A percentile compares a stretch with the other conserved stretches of the same genome.
Evolutionary conservation across 345 rosid genomes (phyloP).

Genomic region (Eucalyptus pauciflora): DNA sequence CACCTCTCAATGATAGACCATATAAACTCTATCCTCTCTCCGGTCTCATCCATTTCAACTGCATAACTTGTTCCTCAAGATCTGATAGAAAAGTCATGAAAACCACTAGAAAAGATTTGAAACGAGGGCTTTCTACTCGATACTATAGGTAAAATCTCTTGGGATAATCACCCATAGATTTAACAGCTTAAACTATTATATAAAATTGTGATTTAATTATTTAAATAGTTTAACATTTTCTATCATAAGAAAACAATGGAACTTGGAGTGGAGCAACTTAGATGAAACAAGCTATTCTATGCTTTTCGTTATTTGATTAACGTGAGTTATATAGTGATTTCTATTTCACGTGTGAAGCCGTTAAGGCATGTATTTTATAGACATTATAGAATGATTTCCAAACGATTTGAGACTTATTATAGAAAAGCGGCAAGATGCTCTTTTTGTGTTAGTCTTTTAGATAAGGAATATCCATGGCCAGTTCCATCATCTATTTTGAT

Average conservation of each 20-base stretch:
- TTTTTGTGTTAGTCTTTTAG: background rate
- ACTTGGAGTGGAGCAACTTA: background rate
- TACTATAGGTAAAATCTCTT: background rate
- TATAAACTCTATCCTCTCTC: background rate
- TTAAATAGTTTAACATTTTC: background rate
- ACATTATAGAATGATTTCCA: background rate
- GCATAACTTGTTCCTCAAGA: background rate
- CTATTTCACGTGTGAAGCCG: rapidly evolving
- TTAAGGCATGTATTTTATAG: background rate
- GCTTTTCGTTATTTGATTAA: background rate
- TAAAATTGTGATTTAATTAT: background rate
- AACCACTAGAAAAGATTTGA: background rate
- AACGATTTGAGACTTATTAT: background rate
- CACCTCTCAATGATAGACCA: background rate
- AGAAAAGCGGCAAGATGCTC: background rate
- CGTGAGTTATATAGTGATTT: background rate
- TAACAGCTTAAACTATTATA: background rate
- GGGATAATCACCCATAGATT: rapidly evolving
- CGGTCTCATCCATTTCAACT: background rate
- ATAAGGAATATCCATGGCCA: background rate
- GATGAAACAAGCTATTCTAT: background rate
- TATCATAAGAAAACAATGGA: background rate
- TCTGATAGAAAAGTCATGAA: background rate
- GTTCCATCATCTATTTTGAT: background rate
- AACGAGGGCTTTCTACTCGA: background rate